Base-by-base conservation (phyloP, 2,329 filamentous ascomycete species). In the Capronia coronata region DNA sequence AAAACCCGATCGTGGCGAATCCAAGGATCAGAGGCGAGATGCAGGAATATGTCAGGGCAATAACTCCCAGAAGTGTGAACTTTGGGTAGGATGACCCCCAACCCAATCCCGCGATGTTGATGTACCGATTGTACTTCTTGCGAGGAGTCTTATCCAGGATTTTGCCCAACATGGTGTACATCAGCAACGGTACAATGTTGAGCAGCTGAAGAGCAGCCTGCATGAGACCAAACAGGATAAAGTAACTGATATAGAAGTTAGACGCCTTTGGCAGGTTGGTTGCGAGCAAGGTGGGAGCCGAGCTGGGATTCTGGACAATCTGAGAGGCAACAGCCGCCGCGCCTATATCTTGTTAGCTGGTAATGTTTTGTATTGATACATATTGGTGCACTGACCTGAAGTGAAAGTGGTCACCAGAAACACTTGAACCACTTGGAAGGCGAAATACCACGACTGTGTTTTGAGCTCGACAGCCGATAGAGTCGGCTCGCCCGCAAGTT, bases 161-260 rank as follows among this genome's bases (percentile, higher is more conserved):
- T 25, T 56, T 54, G 44, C 58, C 58, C 9, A 60, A 42, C 11
- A 58, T 2, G 14, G 49, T 41, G 46, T 54, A 54, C 49, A 58
- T 51, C 14, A 60, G 34, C 38, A 60, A 41, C 3, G 54, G 53
- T 13, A 58, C 58, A 21, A 60, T 54, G 52, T 60, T 59, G 48
- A 59, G 48, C 11, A 59, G 27, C 62, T 80, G 49, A 86, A 78
- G 29, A 90, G 76, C 61, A 84, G 78, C 54, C 25, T 56, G 51
- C 34, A 48, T 48, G 38, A 97, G 66, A 23, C 91, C 93, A 66
- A 97, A 90, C 1, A 98, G 82, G 19, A 97, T 79, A 61, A 97
- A 94, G 71, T 96, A 98, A 0, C 85, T 89, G 11, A 97, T 84
- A 67, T 96, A 98, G 63, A 96, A 94, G 67, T 94, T 97, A 51